Base-by-base conservation (phyloP, 208 protist species). In the Trypanosoma congolense region DNA sequence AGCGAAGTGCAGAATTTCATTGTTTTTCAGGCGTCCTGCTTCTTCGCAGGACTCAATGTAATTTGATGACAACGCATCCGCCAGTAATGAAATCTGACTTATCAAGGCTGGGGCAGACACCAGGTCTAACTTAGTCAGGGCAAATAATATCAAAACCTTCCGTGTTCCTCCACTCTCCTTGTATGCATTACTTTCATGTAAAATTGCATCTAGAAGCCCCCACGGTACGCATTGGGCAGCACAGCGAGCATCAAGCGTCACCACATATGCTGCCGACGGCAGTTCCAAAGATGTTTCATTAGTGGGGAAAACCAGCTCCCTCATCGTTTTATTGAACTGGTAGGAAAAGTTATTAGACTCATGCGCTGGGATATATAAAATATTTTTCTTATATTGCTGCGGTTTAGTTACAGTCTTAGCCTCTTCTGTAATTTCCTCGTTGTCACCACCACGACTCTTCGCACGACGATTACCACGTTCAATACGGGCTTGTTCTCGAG, bases 191-290 rank as follows among this genome's bases (percentile, higher is more conserved):
- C 73, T 69, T 29, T 77, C 66, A 25, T 80, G 71, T 4, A 91
- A 67, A 61, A 94, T 90, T 14, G 83, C 72, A 56, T 94, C 87
- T 21, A 91, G 30, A 40, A 94, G 74, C 8, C 73, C 75, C 83
- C 77, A 91, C 51, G 87, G 87, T 51, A 90, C 62, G 29, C 72
- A 80, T 59, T 94, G 87, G 36, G 86, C 83, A 19, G 87, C 67
- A 58, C 81, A 94, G 19, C 87, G 83, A 18, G 73, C 67, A 65
- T 94, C 87, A 31, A 94, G 70, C 6, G 81, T 91, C 28, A 94
- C 65, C 24, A 94, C 46, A 61, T 88, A 91, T 24, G 79, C 70
- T 6, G 42, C 80, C 9, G 78, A 86, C 12, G 87, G 87, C 9
- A 94, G 25, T 59, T 91, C 70, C n/a, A 83, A 61, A 31, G 54